phyloP scores from a whole-genome alignment of 371 early-diverging fungal genomes.

The Mortierella sp. region DNA sequence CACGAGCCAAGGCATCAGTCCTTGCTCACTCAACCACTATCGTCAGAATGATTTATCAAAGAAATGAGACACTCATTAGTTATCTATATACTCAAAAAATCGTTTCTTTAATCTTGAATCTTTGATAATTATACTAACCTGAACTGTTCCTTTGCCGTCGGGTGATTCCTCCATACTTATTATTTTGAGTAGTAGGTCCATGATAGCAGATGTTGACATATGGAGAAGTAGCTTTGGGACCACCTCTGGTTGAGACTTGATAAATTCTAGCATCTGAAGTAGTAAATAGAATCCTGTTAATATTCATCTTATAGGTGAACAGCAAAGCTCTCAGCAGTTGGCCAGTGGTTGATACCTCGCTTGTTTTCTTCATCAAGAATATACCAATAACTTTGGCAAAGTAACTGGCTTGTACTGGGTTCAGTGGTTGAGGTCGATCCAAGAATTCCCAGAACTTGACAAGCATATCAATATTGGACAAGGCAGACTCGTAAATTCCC shows the following conservation, averaged over 20 bases:
- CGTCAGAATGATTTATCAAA: background rate
- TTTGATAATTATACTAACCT: constrained; percentile 58
- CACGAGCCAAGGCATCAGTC: constrained; percentile 82
- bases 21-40: constrained; percentile 88
- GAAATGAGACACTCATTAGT: background rate
- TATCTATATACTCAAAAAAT: background rate
- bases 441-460: constrained; percentile 86
- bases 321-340: background rate
- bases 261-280: constrained; percentile 73
- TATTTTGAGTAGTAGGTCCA: constrained; percentile 91
- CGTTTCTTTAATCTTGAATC: background rate
- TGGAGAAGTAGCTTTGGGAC: constrained; percentile 77
- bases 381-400: constrained; percentile 90
- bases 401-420: constrained; percentile 85
- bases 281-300: background rate
- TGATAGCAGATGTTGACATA: constrained; percentile 87
- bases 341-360: constrained; percentile 65
- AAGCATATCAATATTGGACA: constrained; percentile 77
- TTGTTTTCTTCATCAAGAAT: constrained; percentile 85
- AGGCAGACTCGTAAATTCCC: constrained; percentile 81
- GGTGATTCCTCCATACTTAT: constrained; percentile 92
- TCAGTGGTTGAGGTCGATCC: constrained; percentile 79
- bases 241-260: constrained; percentile 72
- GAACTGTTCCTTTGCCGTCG: constrained; percentile 83
- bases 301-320: background rate